Base-by-base conservation (phyloP, 2,329 filamentous ascomycete genomes). In the Trichoderma atrobrunneum region DNA sequence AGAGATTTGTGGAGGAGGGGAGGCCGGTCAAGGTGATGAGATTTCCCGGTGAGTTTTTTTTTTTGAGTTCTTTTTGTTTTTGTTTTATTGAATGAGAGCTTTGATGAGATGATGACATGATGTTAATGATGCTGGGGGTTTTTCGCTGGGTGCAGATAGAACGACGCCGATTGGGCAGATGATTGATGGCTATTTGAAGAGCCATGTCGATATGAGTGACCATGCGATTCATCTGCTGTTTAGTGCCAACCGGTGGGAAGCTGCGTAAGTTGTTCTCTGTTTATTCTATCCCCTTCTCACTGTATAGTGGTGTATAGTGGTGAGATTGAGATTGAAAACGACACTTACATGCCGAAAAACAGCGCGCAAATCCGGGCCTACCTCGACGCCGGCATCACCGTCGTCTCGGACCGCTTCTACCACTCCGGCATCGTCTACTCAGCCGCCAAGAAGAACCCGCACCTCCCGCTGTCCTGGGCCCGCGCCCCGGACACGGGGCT, bases 361-460 rank as follows among this genome's bases (percentile, higher is more conserved):
- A 89, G 87, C 2, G 83, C 85, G 75, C 82, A 82, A 64, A 90
- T 91, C 60, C 78, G 84, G 21, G 71, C 81, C 1, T 83, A 88
- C 7, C 81, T 98, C 7, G 82, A 85, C 1, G 81, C 85, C 1
- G 95, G 95, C 10, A 90, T 87, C 24, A 96, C 90, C 0, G 87
- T 99, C 36, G 85, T 99, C 51, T 91, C 95, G 76, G 96, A 99
- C 81, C 91, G 96, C 62, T 99, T 98, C 84, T 97, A 97, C 80
- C 95, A 97, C 84, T 96, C 93, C 24, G 96, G 96, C 69, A 93
- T 95, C 72, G 94, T 98, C 64, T 99, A 98, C 84, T 94, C 91
- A 28, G 93, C 94, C 0, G 95, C 96, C 4, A 98, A 98, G 80
- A 86, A 89, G 59, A 93, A 93, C 76, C 88, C 91, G 0, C 81